Evolutionary conservation across 1,284 basidiomycete species (phyloP).

Genomic region (Fistulina hepatica): DNA sequence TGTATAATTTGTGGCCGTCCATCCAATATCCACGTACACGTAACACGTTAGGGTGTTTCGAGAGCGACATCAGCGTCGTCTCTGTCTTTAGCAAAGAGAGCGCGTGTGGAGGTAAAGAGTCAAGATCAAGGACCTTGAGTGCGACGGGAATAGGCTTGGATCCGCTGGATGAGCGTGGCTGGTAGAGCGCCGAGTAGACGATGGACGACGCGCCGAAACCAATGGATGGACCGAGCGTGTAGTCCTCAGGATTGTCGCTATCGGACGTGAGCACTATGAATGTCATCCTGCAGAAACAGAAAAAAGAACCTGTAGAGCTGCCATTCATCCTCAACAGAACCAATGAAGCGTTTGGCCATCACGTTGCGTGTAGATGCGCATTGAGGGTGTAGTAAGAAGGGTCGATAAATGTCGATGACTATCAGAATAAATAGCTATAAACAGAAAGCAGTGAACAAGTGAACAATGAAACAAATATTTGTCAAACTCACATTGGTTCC

Average conservation of each 20-base stretch:
- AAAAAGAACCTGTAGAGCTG: constrained; percentile 56
- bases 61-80: constrained; percentile 85
- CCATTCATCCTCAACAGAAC: constrained; percentile 81
- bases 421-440: too few species aligned
- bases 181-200: constrained; percentile 69
- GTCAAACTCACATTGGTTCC: too few species aligned
- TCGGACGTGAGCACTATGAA: constrained; percentile 1
- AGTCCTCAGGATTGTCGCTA: constrained; percentile 63
- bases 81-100: constrained; percentile 68
- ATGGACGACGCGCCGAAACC: constrained; percentile 84
- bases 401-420: too few species aligned
- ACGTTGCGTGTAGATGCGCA: constrained; percentile 13
- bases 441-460: too few species aligned
- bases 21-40: constrained; percentile 86
- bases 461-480: too few species aligned
- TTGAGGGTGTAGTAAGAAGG: too few species aligned
- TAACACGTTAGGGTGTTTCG: constrained; percentile 88
- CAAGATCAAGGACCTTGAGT: constrained; percentile 82
- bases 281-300: constrained; percentile 3
- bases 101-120: constrained; percentile 57
- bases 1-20: constrained; percentile 71
- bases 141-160: constrained; percentile 49
- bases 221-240: constrained; percentile 61
- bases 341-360: too few species aligned
- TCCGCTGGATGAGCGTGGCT: constrained; percentile 24